phyloP scores from a whole-genome alignment of 2,329 filamentous ascomycete genomes.

The Arthrobotrys musiformis region DNA sequence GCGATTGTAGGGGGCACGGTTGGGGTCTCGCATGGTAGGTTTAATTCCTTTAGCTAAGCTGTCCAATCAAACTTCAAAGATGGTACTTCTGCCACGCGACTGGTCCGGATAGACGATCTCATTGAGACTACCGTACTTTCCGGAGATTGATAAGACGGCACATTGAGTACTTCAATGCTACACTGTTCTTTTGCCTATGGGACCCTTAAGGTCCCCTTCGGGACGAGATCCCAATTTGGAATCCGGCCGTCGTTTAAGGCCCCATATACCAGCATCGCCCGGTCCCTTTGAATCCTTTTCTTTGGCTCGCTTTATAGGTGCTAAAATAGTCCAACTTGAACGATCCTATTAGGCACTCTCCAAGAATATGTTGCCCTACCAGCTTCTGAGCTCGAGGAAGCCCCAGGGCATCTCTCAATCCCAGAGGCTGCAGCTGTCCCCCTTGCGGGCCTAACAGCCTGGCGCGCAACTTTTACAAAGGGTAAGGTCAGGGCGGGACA shows the following conservation, averaged over 20 bases:
- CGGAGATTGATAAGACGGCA: slow-evolving; percentile 52
- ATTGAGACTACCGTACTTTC: slow-evolving; percentile 27
- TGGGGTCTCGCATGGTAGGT: slow-evolving; percentile 65
- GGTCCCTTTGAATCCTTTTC: slow-evolving; percentile 42
- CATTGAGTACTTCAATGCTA: slow-evolving; percentile 6
- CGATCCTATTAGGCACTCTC: slow-evolving; percentile 72
- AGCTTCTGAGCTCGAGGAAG: slow-evolving; percentile 78
- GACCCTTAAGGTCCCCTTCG: background rate
- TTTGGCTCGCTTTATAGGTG: background rate
- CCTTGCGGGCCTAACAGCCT: slow-evolving; percentile 85
- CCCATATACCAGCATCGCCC: slow-evolving; percentile 17
- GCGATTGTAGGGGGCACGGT: slow-evolving; percentile 77
- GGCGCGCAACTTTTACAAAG: slow-evolving; percentile 86
- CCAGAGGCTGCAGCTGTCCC: slow-evolving; percentile 85
- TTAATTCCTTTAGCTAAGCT: slow-evolving; percentile 6
- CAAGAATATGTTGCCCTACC: slow-evolving; percentile 78
- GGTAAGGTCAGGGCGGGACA: slow-evolving; percentile 72
- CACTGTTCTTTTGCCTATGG: slow-evolving; percentile 27
- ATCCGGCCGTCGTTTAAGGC: slow-evolving; percentile 34
- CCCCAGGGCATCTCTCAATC: slow-evolving; percentile 76
- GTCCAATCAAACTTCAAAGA: slow-evolving; percentile 46
- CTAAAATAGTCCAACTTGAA: slow-evolving; percentile 6
- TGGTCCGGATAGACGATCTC: slow-evolving; percentile 49
- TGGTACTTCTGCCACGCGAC: slow-evolving; percentile 51
- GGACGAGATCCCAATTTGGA: slow-evolving; percentile 52